A percentile compares a stretch with the other conserved stretches of the same genome.
Conservation (phyloP, 164 flowering plant species). For the Aristolochia californica region DNA sequence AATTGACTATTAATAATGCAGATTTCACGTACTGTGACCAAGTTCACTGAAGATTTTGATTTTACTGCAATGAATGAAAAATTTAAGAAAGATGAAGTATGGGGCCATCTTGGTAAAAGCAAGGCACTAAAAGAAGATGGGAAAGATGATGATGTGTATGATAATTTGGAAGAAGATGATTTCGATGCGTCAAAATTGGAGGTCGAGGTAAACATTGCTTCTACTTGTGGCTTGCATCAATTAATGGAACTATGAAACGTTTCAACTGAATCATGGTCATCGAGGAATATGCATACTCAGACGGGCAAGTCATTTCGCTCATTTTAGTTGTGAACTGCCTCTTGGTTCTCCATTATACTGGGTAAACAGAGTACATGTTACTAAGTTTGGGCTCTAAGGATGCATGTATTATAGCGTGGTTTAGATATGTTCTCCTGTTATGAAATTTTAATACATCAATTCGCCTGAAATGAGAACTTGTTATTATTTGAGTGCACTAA, state of each 20-base stretch:
- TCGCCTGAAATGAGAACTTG: too few species aligned
- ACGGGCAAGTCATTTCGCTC: too few species aligned
- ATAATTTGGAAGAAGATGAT: conserved; percentile 26
- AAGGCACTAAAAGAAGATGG: conserved; percentile 27
- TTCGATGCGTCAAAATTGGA: conserved; percentile 28
- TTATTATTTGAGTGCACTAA: too few species aligned
- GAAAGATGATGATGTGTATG: conserved; percentile 24
- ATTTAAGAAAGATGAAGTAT: conserved; percentile 89
- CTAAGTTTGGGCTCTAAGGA: too few species aligned
- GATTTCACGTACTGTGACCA: conserved; percentile 38
- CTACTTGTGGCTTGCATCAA: background rate
- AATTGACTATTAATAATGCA: conserved; percentile 19
- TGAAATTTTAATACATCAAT: too few species aligned
- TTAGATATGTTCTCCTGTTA: too few species aligned
- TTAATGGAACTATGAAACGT: background rate
- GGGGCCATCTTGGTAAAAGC: conserved; percentile 82
- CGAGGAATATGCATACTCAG: too few species aligned
- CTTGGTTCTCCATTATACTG: too few species aligned
- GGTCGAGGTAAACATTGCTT: conserved; percentile 28
- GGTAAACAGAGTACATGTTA: too few species aligned
- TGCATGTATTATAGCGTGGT: too few species aligned
- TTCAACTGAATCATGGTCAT: background rate
- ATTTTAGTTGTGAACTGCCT: too few species aligned
- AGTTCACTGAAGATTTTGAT: conserved; percentile 82
- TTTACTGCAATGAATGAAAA: conserved; percentile 91